Percentiles rank a stretch among this genome's conserved stretches.
Evolutionary conservation across 129 eudicot species (phyloP).

Genomic region (Rutidosis leptorrhynchoides): DNA sequence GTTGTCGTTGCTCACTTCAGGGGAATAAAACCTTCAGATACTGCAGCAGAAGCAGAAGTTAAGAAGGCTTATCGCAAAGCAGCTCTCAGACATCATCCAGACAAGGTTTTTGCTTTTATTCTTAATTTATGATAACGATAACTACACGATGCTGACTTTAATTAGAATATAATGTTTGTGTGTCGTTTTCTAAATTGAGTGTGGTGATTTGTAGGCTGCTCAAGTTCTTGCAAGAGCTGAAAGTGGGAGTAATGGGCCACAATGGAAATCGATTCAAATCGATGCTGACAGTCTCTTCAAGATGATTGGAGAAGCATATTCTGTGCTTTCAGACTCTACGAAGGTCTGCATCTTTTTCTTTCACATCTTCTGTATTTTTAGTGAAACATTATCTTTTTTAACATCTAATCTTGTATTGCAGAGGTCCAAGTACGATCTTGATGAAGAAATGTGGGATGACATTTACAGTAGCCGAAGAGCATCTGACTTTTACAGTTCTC

Average conservation of each 20-base stretch:
- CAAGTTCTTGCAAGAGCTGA: slow-evolving; percentile 68
- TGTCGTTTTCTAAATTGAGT: slow-evolving; percentile 11
- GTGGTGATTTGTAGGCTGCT: slow-evolving; percentile 53
- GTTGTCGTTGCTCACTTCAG: slow-evolving; percentile 36
- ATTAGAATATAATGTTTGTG: neutral
- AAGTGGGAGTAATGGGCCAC: slow-evolving; percentile 56
- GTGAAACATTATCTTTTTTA: neutral
- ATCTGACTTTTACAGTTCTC: slow-evolving; percentile 48
- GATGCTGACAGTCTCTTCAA: slow-evolving; percentile 90
- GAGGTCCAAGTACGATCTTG: slow-evolving; percentile 75
- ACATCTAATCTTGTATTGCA: slow-evolving; percentile 20
- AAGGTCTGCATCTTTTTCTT: slow-evolving; percentile 46
- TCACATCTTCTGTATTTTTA: neutral
- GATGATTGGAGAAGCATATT: slow-evolving; percentile 93
- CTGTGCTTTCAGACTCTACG: slow-evolving; percentile 79
- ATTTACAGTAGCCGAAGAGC: slow-evolving; percentile 42
- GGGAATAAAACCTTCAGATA: slow-evolving; percentile 75
- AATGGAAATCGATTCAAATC: slow-evolving; percentile 66
- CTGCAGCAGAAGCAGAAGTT: slow-evolving; percentile 65
- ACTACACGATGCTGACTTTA: slow-evolving; percentile 4
- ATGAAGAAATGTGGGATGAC: slow-evolving; percentile 68
- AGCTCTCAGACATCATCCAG: slow-evolving; percentile 97
- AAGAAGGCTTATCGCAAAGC: slow-evolving; percentile 96
- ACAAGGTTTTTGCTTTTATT: slow-evolving; percentile 61
- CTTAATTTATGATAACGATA: too few relatives aligned